Conservation (phyloP, 1,284 basidiomycete species). For the Leccinum variabile region DNA sequence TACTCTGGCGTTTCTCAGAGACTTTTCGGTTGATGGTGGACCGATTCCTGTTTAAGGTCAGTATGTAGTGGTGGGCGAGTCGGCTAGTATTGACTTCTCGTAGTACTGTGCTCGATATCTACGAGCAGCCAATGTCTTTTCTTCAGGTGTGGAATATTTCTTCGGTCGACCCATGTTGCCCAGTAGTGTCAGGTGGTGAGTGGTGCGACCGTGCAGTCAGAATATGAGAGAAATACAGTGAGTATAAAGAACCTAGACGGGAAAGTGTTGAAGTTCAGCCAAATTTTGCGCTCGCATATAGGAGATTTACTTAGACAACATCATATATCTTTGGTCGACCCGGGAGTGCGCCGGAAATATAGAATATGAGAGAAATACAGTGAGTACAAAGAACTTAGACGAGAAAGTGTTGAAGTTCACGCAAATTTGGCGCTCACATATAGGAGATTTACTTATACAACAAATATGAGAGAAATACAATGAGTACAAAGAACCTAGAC, state of each 20-base stretch:
- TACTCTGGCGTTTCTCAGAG: not conserved
- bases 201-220: not conserved
- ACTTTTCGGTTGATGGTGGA: not conserved
- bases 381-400: not conserved
- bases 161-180: not conserved
- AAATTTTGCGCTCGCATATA: not conserved
- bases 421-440: not conserved
- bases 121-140: not conserved
- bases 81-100: not conserved
- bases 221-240: not conserved
- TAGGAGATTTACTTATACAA: not conserved
- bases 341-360: not conserved
- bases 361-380: not conserved
- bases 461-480: no score
- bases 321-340: not conserved
- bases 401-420: not conserved
- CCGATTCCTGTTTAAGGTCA: not conserved
- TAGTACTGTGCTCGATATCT: not conserved
- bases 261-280: not conserved
- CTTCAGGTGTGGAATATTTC: not conserved
- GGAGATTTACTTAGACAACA: not conserved
- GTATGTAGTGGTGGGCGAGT: not conserved
- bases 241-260: not conserved
- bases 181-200: not conserved
- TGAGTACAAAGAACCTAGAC: no score